A percentile compares a stretch with the other conserved stretches of the same genome.
Evolutionary conservation across 2,329 filamentous ascomycete species (phyloP).

Genomic region (Sporothrix protearum): DNA sequence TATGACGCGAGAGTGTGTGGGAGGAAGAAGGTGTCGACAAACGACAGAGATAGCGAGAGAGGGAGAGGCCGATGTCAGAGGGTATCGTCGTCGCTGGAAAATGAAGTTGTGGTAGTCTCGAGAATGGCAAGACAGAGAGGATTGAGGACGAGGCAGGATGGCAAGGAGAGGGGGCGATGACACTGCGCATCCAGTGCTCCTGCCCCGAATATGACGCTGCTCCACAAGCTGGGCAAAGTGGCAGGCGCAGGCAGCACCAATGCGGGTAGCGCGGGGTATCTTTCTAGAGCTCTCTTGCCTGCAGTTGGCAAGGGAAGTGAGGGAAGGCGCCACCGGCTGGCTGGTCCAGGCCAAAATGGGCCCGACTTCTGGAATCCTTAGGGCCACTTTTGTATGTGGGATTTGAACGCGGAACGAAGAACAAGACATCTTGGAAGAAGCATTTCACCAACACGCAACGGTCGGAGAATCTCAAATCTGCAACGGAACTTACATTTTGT

Average conservation of each 20-base stretch:
- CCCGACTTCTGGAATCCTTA: not conserved
- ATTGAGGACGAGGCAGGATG: not conserved
- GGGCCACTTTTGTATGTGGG: not conserved
- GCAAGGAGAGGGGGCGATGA: not conserved
- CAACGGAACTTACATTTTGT: not conserved
- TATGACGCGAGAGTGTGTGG: not conserved
- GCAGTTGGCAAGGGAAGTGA: not conserved
- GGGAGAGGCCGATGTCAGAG: not conserved
- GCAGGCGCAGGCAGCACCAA: constrained; percentile 12
- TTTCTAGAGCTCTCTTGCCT: constrained; percentile 5
- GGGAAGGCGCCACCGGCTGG: not conserved
- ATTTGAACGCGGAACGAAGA: not conserved
- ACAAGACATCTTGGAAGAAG: not conserved
- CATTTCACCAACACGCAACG: not conserved
- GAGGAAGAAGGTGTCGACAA: not conserved
- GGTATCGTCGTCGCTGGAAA: not conserved
- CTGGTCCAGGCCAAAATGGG: not conserved
- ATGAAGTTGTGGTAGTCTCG: not conserved
- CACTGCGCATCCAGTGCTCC: not conserved
- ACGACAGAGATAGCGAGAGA: not conserved
- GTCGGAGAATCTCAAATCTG: not conserved
- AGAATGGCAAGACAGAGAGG: not conserved
- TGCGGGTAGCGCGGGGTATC: constrained; percentile 10
- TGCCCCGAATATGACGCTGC: constrained; percentile 12
- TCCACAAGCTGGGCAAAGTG: constrained; percentile 2